These are phyloP conservation scores for Cinchona pubescens DNA, from an alignment of 257 asterid species.

Conservation along the genomic window DNA sequence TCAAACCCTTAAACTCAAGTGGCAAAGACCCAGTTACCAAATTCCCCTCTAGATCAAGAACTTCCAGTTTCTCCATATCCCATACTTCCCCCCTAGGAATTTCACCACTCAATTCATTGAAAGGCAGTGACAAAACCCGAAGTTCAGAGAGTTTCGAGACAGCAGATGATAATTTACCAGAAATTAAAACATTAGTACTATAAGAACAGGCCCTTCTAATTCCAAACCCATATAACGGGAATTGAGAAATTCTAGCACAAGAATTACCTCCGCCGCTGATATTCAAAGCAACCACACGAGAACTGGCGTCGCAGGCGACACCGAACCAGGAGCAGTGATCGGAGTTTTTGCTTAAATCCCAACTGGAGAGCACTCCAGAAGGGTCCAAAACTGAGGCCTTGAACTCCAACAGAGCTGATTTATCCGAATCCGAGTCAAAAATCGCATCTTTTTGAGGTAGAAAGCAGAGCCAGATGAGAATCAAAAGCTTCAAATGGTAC, in stretches of 20 bases:
- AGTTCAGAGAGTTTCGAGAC: constrained; percentile 62
- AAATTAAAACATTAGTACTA: constrained; percentile 34
- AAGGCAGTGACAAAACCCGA: constrained; percentile 67
- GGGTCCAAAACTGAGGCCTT: constrained; percentile 68
- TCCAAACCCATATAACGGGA: constrained; percentile 79
- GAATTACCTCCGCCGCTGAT: constrained; percentile 80
- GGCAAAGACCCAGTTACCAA: constrained; percentile 59
- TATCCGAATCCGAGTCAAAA: constrained; percentile 58
- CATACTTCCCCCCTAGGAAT: constrained; percentile 59
- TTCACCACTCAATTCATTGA: constrained; percentile 70
- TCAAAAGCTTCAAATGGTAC: constrained; percentile 59
- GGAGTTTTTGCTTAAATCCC: constrained; percentile 40
- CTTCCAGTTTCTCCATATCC: constrained; percentile 85
- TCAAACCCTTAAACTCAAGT: constrained; percentile 48
- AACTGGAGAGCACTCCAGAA: constrained; percentile 52
- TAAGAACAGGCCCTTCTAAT: constrained; percentile 59
- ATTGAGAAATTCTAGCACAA: constrained; percentile 68
- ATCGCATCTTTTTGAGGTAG: constrained; percentile 39
- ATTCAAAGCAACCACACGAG: constrained; percentile 70
- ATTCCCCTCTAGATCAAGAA: constrained; percentile 94
- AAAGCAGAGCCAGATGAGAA: constrained; percentile 44
- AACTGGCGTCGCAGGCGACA: constrained; percentile 60
- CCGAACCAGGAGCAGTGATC: constrained; percentile 82
- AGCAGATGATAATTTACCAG: constrained; percentile 53
- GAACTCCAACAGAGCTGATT: constrained; percentile 79